phyloP scores from a whole-genome alignment of 495 filamentous ascomycete genomes.

The Aspergillus leporis region DNA sequence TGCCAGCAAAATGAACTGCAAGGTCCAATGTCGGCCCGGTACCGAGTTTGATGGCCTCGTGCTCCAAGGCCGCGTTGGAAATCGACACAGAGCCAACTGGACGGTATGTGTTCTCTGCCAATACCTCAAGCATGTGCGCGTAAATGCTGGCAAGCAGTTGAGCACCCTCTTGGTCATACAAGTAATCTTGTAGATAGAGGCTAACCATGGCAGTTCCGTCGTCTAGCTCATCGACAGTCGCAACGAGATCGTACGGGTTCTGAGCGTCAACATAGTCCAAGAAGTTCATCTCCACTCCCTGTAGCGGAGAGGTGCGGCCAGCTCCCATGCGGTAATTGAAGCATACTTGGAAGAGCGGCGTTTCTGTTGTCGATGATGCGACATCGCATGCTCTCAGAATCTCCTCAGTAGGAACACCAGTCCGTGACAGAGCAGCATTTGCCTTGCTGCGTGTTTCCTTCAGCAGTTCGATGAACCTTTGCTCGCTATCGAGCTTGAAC shows the following conservation, averaged over 20 bases:
- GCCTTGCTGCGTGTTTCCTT: conserved; percentile 13
- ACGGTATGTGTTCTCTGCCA: not conserved
- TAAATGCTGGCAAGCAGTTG: conserved; percentile 20
- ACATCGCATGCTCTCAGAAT: conserved; percentile 31
- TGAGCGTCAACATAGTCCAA: conserved; percentile 12
- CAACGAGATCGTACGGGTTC: conserved; percentile 25
- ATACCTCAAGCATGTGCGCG: conserved; percentile 20
- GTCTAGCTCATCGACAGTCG: conserved; percentile 26
- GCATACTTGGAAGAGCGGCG: conserved; percentile 32
- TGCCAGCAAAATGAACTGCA: not conserved
- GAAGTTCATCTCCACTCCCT: conserved; percentile 21
- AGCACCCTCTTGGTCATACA: conserved; percentile 16
- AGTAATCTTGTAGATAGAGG: conserved; percentile 5
- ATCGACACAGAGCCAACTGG: not conserved
- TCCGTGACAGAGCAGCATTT: conserved; percentile 22
- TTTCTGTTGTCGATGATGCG: conserved; percentile 21
- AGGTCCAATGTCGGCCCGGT: not conserved
- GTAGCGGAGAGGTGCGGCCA: conserved; percentile 2
- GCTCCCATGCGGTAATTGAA: conserved; percentile 35
- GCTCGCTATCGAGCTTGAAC: conserved; percentile 13
- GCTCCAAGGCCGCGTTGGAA: not conserved
- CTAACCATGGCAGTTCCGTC: conserved; percentile 10
- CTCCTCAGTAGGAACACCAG: conserved; percentile 37
- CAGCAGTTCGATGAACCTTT: conserved; percentile 7
- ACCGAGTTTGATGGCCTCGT: conserved; percentile 5